Base-by-base conservation (phyloP, 1,284 basidiomycete genomes). In the Ganoderma resinaceum region DNA sequence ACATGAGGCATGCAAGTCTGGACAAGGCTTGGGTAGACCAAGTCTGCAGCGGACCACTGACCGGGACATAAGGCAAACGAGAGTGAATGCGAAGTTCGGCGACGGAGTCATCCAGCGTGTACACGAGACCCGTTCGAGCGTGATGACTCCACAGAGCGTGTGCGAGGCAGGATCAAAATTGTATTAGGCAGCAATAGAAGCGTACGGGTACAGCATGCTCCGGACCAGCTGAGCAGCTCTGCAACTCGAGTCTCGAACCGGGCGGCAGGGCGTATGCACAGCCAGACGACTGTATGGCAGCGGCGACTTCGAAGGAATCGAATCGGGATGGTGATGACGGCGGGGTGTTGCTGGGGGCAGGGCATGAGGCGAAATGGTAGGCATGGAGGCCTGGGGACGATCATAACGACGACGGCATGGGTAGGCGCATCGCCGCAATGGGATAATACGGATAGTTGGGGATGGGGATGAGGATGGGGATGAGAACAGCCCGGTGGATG, bases 181-280 rank as follows among this genome's bases (percentile, higher is more conserved):
- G 55, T 40, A 66, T 66, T 38, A 53, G 65, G 52, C 31, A 43
- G 33, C 12, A 52, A 62, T 60, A 65, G 61, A 67, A 63, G 63
- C 63, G 29, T 55, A 33, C 52, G 31, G 31, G 31, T 33, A 55
- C 52, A 55, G 52, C 52, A 55, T 31, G 31, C 29, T 33, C 52
- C 52, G 52, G 52, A 16, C 52, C 52, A 33, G 52, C 52, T 29
- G 29, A 31, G 52, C 52, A 55, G 29, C 26, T 55, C 29, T 18
- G 52, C 52, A 7, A 55, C 52, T 31, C 29, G 52, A 55, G 31
- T 55, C 52, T 49, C 46, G 46, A 49, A 49, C 46, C 29, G 29
- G 29, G 29, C 26, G 29, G 52, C 20, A 31, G 23, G 23, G 46
- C 14, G 29, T 55, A 55, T 6, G 16, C 8, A 20, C 12, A 18